Percentiles rank a stretch among this genome's conserved stretches.
These are phyloP conservation scores for Neonectria punicea DNA, from an alignment of 2,329 filamentous ascomycete species.

Conservation along the genomic window DNA sequence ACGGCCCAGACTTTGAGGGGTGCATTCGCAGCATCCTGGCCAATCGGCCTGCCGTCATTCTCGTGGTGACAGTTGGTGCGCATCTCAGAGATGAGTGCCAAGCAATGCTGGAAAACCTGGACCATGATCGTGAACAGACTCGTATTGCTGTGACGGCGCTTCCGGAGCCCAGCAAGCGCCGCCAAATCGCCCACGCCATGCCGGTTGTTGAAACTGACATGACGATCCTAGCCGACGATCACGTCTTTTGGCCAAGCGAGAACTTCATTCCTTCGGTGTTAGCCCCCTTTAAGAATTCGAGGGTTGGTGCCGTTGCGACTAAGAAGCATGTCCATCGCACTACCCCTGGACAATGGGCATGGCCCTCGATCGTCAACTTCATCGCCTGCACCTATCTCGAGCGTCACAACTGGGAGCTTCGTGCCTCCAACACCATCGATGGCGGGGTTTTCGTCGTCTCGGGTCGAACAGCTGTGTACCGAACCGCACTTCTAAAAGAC, in stretches of 20 bases:
- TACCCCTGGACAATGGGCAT: constrained; percentile 39
- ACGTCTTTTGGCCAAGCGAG: constrained; percentile 59
- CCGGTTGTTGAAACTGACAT: constrained; percentile 51
- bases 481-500: constrained; percentile 60
- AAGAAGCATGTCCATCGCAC: constrained; percentile 63
- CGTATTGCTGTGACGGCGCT: constrained; percentile 47
- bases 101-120: constrained; percentile 20
- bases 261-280: constrained; percentile 56
- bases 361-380: constrained; percentile 60
- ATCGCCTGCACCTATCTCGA: constrained; percentile 68
- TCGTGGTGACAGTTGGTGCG: constrained; percentile 58
- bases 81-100: constrained; percentile 36
- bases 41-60: constrained; percentile 51
- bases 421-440: constrained; percentile 65
- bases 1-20: constrained; percentile 51
- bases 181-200: constrained; percentile 57
- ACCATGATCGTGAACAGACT: constrained; percentile 17
- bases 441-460: constrained; percentile 69
- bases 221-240: constrained; percentile 61
- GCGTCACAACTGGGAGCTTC: constrained; percentile 71
- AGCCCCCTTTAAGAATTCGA: constrained; percentile 55
- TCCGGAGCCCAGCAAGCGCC: constrained; percentile 57
- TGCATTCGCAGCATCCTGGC: constrained; percentile 53
- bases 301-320: constrained; percentile 66
- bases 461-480: constrained; percentile 63